phyloP scores from a whole-genome alignment of 768 basidiomycete genomes.

The Suillus cothurnatus region DNA sequence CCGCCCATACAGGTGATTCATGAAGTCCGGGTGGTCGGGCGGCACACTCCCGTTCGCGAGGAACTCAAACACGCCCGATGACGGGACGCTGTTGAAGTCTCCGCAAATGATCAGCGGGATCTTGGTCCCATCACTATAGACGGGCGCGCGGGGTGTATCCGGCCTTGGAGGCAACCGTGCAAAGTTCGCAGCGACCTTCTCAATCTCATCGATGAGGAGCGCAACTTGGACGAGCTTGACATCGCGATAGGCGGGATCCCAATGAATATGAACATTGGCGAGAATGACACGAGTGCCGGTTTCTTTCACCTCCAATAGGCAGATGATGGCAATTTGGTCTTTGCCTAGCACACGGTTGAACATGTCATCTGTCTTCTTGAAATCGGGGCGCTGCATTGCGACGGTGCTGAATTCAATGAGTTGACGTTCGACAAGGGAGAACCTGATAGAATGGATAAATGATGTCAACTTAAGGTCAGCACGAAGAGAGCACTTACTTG shows the following conservation, averaged over 20 bases:
- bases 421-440: slow-evolving; percentile 90
- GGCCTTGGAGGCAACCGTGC: slow-evolving; percentile 76
- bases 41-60: slow-evolving; percentile 70
- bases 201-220: slow-evolving; percentile 87
- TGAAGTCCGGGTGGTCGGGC: slow-evolving; percentile 86
- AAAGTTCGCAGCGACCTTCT: slow-evolving; percentile 86
- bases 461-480: slow-evolving; percentile 3
- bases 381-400: slow-evolving; percentile 90
- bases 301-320: slow-evolving; percentile 81
- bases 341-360: slow-evolving; percentile 97
- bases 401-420: slow-evolving; percentile 91
- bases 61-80: slow-evolving; percentile 91
- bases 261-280: slow-evolving; percentile 89
- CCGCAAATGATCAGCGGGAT: slow-evolving; percentile 91
- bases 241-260: slow-evolving; percentile 91
- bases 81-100: slow-evolving; percentile 92
- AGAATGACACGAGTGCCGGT: slow-evolving; percentile 89
- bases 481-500: slow-evolving; percentile 57
- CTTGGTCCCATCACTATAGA: slow-evolving; percentile 81
- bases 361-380: slow-evolving; percentile 99
- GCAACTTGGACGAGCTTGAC: slow-evolving; percentile 98
- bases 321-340: slow-evolving; percentile 90
- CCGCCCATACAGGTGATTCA: slow-evolving; percentile 86
- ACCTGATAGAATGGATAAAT: slow-evolving; percentile 48
- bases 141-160: slow-evolving; percentile 43